These are phyloP conservation scores for Xylariaceae sp. DNA, from an alignment of 2,329 filamentous ascomycete genomes.

Conservation along the genomic window DNA sequence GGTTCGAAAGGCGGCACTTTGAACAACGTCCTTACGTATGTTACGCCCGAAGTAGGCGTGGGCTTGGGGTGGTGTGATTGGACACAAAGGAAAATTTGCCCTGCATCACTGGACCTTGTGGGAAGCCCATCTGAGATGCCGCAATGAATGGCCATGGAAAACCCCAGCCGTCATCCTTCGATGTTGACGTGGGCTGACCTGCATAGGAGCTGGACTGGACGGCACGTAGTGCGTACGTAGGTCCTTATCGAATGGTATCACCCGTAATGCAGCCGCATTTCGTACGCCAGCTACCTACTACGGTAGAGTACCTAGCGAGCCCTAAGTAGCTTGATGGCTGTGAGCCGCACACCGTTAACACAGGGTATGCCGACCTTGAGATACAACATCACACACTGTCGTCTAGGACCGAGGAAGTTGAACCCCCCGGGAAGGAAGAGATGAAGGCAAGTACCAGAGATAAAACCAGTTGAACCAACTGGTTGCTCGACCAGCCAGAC, in stretches of 20 bases:
- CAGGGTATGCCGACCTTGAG: not conserved
- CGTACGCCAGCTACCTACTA: not conserved
- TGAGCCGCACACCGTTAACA: conserved; percentile 6
- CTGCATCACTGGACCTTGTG: conserved; percentile 6
- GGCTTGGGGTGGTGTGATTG: conserved; percentile 9
- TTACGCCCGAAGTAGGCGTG: conserved; percentile 8
- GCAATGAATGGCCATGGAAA: conserved; percentile 7
- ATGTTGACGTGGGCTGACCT: conserved; percentile 16
- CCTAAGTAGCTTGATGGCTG: not conserved
- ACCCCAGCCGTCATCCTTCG: conserved; percentile 10
- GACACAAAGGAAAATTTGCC: conserved; percentile 8
- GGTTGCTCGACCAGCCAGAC: not conserved
- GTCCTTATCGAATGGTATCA: conserved; percentile 15
- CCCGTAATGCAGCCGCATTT: conserved; percentile 15
- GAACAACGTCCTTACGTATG: conserved; percentile 4
- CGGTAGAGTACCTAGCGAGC: not conserved
- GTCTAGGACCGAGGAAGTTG: conserved; percentile 1
- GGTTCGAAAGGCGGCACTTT: conserved; percentile 1
- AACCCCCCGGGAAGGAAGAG: not conserved
- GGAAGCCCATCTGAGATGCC: conserved; percentile 3
- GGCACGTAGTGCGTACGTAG: not conserved
- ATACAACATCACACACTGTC: not conserved
- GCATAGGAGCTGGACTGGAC: conserved; percentile 6
- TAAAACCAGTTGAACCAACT: not conserved
- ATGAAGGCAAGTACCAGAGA: not conserved